A percentile compares a stretch with the other conserved stretches of the same genome.
Conservation (phyloP, 371 early-diverging fungal genomes). For the Mucor lusitanicus region DNA sequence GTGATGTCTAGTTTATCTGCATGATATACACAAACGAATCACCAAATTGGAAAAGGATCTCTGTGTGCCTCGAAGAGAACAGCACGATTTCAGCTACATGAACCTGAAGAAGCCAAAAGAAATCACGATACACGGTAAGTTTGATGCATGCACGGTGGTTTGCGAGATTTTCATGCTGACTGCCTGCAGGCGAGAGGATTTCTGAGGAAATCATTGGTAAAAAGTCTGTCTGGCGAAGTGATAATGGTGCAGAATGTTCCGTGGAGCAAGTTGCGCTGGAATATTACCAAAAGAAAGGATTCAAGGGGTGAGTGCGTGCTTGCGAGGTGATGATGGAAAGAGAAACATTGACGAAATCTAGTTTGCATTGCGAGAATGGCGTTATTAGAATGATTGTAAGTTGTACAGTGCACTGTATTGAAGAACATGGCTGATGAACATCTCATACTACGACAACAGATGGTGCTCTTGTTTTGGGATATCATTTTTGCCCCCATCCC, state of each 20-base stretch:
- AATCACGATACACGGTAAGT: conserved; percentile 40
- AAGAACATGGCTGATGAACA: no score
- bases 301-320: conserved; percentile 42
- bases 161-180: no score
- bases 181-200: conserved; percentile 32
- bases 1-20: conserved; percentile 28
- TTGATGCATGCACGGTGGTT: no score
- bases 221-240: conserved; percentile 51
- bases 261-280: conserved; percentile 65
- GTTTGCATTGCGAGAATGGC: conserved; percentile 69
- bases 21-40: conserved; percentile 42
- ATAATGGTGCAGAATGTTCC: conserved; percentile 56
- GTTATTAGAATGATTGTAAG: conserved; percentile 56
- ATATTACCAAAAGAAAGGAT: conserved; percentile 61
- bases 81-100: conserved; percentile 60
- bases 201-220: conserved; percentile 29
- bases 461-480: conserved; percentile 75
- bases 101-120: conserved; percentile 44
- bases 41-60: conserved; percentile 52
- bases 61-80: conserved; percentile 54
- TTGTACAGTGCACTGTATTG: no score
- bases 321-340: not conserved
- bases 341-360: not conserved
- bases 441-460: conserved; percentile 27
- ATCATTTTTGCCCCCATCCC: conserved; percentile 64